A percentile compares a stretch with the other conserved stretches of the same genome.
Evolutionary conservation across 768 basidiomycete species (phyloP).

Genomic region (Rhodotorula babjevae): DNA sequence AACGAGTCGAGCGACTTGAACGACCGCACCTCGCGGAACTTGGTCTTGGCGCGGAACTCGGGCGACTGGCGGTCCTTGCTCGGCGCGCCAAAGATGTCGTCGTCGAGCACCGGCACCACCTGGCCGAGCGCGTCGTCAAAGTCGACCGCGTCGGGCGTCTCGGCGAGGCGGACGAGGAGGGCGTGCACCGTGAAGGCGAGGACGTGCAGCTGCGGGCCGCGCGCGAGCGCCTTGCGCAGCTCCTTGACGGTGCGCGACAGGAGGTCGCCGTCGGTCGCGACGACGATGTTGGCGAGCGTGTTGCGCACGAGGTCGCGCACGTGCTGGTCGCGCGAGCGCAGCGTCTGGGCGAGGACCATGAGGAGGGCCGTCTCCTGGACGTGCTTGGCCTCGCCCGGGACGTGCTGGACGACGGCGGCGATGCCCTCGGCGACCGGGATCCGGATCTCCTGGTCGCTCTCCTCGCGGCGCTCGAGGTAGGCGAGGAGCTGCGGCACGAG

Average conservation of each 20-base stretch:
- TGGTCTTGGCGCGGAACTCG: conserved; percentile 73
- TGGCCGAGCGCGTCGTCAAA: conserved; percentile 78
- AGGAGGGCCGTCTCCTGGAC: conserved; percentile 69
- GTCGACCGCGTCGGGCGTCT: conserved; percentile 44
- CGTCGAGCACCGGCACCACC: conserved; percentile 73
- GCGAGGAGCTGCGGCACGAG: conserved; percentile 73
- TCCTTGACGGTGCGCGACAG: conserved; percentile 71
- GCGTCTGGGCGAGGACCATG: conserved; percentile 78
- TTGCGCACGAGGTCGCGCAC: conserved; percentile 80
- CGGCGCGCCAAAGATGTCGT: conserved; percentile 86
- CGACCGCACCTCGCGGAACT: conserved; percentile 81
- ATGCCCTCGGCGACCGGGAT: conserved; percentile 85
- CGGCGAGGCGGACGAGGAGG: conserved; percentile 64
- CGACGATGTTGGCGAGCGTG: conserved; percentile 71
- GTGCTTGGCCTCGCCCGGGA: conserved; percentile 62
- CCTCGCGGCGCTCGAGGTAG: conserved; percentile 76
- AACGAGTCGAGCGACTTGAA: conserved; percentile 83
- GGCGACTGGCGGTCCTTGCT: conserved; percentile 80
- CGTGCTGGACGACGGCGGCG: conserved; percentile 71
- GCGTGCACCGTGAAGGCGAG: conserved; percentile 79
- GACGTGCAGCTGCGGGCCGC: conserved; percentile 91
- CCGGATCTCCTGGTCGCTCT: conserved; percentile 71
- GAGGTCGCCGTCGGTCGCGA: conserved; percentile 66
- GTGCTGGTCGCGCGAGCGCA: conserved; percentile 91
- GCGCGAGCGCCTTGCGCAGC: conserved; percentile 71